These are phyloP conservation scores for Macroventuria anomochaeta DNA, from an alignment of 2,329 filamentous ascomycete genomes.

Conservation along the genomic window DNA sequence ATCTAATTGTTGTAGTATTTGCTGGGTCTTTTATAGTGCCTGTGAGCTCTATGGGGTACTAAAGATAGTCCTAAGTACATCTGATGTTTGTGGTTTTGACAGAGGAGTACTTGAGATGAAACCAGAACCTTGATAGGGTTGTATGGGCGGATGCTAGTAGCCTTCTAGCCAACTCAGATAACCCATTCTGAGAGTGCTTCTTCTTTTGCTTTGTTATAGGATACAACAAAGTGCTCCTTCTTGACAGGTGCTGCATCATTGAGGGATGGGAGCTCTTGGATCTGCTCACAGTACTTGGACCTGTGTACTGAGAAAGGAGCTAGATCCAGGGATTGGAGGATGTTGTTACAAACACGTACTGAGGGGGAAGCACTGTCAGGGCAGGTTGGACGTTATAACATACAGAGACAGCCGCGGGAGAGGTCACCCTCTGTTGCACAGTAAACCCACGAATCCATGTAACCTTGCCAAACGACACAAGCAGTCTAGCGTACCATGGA, in stretches of 20 bases:
- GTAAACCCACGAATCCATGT: too few relatives aligned
- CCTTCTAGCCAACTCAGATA: slow-evolving; percentile 18
- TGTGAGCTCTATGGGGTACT: not conserved
- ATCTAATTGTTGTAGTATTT: not conserved
- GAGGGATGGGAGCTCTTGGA: slow-evolving; percentile 12
- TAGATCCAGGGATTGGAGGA: slow-evolving; percentile 2
- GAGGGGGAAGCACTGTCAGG: too few relatives aligned
- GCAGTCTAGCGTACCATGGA: too few relatives aligned
- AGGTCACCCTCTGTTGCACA: too few relatives aligned
- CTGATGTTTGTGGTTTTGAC: not conserved
- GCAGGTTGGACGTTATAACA: too few relatives aligned
- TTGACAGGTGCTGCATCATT: slow-evolving; percentile 20
- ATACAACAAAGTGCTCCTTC: slow-evolving; percentile 24
- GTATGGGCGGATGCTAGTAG: slow-evolving; percentile 19
- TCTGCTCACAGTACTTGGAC: slow-evolving; percentile 12
- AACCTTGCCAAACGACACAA: too few relatives aligned
- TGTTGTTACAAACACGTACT: too few relatives aligned
- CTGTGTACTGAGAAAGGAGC: slow-evolving; percentile 16
- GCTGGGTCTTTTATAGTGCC: slow-evolving; percentile 10
- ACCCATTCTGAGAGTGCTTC: slow-evolving; percentile 15
- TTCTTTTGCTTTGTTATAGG: slow-evolving; percentile 17
- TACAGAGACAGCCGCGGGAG: too few relatives aligned
- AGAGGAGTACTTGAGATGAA: slow-evolving; percentile 10
- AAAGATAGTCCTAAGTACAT: not conserved
- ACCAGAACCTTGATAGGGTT: slow-evolving; percentile 15